phyloP scores from a whole-genome alignment of 2,329 filamentous ascomycete genomes.

The Alternaria sp. region DNA sequence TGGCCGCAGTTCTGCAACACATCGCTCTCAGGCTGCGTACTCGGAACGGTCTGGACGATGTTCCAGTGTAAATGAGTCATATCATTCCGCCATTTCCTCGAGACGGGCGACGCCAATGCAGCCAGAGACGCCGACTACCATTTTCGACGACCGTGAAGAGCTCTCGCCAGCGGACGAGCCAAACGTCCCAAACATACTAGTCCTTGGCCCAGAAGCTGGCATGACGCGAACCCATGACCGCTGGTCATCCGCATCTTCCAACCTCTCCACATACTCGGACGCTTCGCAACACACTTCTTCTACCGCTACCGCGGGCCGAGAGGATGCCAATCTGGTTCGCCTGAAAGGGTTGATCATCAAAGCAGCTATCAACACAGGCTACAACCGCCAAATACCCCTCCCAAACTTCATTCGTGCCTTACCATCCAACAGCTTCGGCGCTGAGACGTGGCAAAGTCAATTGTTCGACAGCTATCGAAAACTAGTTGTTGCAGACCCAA shows the following conservation, averaged over 20 bases:
- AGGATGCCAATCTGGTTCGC: conserved; percentile 79
- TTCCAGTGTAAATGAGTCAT: conserved; percentile 58
- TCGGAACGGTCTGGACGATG: conserved; percentile 48
- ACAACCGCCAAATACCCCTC: conserved; percentile 70
- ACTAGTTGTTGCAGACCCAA: conserved; percentile 76
- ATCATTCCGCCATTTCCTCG: conserved; percentile 57
- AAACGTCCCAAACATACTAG: conserved; percentile 84
- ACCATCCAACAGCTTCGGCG: conserved; percentile 80
- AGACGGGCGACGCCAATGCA: conserved; percentile 43
- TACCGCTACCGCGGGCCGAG: conserved; percentile 71
- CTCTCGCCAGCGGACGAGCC: conserved; percentile 78
- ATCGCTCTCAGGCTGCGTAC: conserved; percentile 41
- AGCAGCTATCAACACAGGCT: conserved; percentile 86
- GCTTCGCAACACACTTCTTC: conserved; percentile 70
- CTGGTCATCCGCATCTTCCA: conserved; percentile 81
- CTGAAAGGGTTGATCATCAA: conserved; percentile 83
- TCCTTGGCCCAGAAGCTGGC: conserved; percentile 75
- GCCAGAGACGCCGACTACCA: conserved; percentile 92
- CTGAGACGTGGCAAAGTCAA: conserved; percentile 71
- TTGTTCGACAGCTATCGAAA: conserved; percentile 83
- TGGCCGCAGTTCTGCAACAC: conserved; percentile 44
- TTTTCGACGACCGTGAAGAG: conserved; percentile 84
- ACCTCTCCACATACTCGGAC: conserved; percentile 81
- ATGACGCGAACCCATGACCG: conserved; percentile 64
- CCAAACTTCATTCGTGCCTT: conserved; percentile 79